Evolutionary conservation across 73 alveolate species (phyloP).

Genomic region (Tetrahymena thermophila): DNA sequence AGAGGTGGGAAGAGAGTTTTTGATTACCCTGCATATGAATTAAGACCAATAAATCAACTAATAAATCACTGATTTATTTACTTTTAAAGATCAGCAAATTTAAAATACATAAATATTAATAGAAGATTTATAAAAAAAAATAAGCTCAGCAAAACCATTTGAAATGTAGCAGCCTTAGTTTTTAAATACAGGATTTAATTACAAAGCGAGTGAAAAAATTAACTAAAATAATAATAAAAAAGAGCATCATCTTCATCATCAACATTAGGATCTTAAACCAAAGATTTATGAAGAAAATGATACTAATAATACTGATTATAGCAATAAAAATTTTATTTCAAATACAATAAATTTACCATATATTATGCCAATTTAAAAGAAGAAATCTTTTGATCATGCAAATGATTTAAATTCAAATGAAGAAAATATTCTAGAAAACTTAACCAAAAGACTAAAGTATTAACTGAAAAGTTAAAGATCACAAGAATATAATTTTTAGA

Average conservation of each 20-base stretch:
- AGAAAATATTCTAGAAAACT: neutral
- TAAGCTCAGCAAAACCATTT: neutral
- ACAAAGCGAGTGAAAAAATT: neutral
- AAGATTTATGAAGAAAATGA: neutral
- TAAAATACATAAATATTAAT: neutral
- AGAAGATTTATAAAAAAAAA: neutral
- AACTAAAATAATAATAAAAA: neutral
- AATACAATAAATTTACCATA: neutral
- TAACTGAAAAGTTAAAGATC: neutral
- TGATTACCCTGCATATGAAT: neutral
- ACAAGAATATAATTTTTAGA: neutral
- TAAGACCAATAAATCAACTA: neutral
- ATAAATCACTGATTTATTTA: neutral
- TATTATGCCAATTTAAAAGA: neutral
- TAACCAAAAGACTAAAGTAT: neutral
- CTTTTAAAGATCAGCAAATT: neutral
- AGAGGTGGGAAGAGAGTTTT: conserved; percentile 6
- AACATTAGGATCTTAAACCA: neutral
- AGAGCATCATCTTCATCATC: too few relatives aligned
- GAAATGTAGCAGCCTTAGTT: neutral
- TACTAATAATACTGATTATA: neutral
- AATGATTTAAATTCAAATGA: neutral
- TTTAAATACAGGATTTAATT: neutral
- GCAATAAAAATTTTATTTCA: too few relatives aligned
- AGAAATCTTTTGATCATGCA: neutral